A percentile compares a stretch with the other conserved stretches of the same genome.
These are phyloP conservation scores for Fusarium temperatum DNA, from an alignment of 2,329 filamentous ascomycete species.

Conservation along the genomic window DNA sequence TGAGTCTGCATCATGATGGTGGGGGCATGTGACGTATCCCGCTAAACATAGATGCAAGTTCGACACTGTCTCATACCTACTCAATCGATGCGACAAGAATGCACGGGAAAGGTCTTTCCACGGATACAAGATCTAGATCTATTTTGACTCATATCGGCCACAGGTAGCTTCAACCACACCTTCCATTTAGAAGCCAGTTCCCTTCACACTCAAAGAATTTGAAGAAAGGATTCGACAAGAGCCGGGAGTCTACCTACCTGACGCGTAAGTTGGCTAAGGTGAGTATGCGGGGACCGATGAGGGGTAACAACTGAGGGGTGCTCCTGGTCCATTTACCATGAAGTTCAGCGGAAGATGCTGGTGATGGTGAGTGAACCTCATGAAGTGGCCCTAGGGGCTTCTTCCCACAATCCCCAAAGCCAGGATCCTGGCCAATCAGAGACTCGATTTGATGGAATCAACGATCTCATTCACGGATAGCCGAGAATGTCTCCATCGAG, in stretches of 20 bases:
- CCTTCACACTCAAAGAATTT: not conserved
- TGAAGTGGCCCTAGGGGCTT: not conserved
- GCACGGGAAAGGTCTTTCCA: not conserved
- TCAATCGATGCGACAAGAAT: not conserved
- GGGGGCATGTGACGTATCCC: slow-evolving; percentile 28
- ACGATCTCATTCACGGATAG: not conserved
- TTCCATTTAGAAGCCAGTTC: not conserved
- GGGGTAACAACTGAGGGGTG: not conserved
- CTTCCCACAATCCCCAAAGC: not conserved
- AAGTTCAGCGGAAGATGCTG: not conserved
- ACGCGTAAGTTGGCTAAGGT: not conserved
- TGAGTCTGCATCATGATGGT: slow-evolving; percentile 5
- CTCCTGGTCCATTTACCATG: not conserved
- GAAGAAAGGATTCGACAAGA: not conserved
- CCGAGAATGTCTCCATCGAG: slow-evolving; percentile 19
- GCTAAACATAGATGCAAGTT: not conserved
- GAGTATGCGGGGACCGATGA: not conserved
- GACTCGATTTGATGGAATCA: not conserved
- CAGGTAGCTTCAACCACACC: not conserved
- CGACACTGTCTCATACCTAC: not conserved
- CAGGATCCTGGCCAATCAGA: slow-evolving; percentile 17
- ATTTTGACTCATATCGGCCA: not conserved
- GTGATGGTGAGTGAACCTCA: not conserved
- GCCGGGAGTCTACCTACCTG: not conserved
- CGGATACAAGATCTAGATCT: not conserved